phyloP scores from a whole-genome alignment of 805 yeast species.

The Saccharomyces mikatae region DNA sequence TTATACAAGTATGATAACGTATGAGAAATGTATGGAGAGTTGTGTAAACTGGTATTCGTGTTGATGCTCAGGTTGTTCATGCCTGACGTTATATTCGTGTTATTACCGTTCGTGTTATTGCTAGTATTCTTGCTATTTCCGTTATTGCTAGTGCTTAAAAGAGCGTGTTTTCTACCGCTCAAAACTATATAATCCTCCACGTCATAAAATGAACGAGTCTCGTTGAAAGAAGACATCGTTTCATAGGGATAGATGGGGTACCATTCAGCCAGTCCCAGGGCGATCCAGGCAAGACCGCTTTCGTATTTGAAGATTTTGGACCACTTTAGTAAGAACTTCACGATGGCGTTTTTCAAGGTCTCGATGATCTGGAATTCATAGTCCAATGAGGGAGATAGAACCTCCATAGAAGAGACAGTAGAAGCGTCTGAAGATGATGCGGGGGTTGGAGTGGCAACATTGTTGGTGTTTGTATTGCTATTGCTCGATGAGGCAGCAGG shows the following conservation, averaged over 20 bases:
- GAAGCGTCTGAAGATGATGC: constrained; percentile 6
- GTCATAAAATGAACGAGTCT: neutral
- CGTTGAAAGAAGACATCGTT: neutral
- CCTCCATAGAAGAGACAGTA: constrained; percentile 6
- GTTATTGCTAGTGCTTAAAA: neutral
- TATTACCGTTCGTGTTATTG: neutral
- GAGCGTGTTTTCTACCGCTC: constrained; percentile 20
- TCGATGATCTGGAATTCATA: constrained; percentile 46
- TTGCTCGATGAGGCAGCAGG: constrained; percentile 1
- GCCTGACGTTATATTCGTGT: neutral
- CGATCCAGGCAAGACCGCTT: constrained; percentile 80
- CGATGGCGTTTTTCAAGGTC: constrained; percentile 50
- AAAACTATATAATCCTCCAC: constrained; percentile 3
- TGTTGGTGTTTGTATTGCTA: neutral
- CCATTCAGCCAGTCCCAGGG: constrained; percentile 85
- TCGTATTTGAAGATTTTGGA: constrained; percentile 70
- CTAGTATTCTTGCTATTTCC: neutral
- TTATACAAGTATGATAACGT: constrained; percentile 15
- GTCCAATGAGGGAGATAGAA: constrained; percentile 20
- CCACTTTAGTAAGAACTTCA: constrained; percentile 67
- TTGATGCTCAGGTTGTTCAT: neutral
- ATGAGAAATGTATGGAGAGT: neutral
- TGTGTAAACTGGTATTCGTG: neutral
- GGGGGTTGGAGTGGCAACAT: neutral
- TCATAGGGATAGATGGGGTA: constrained; percentile 51